Base-by-base conservation (phyloP, 306 rosid genomes). In the Cucurbita ficifolia region DNA sequence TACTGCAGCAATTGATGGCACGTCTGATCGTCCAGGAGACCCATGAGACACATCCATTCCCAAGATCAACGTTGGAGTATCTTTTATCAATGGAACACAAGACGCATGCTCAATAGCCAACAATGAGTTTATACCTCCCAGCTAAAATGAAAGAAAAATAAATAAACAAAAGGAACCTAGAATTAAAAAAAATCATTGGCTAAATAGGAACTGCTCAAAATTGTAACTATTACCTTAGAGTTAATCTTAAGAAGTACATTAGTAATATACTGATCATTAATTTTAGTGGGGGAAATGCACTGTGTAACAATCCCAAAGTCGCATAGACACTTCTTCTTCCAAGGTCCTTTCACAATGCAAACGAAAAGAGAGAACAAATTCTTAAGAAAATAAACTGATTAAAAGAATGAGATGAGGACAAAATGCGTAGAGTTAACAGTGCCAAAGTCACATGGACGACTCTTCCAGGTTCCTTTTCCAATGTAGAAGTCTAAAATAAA, bases 21-120 rank as follows among this genome's bases (percentile, higher is more conserved):
- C 40, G 72, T 88, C 94, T 79, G 94, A 82, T 58, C 63, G 85
- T 53, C 92, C 87, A 62, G 85, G 89, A 71, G 94, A 83, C 39
- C 89, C 87, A 56, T 90, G 98, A 39, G 97, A 94, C 29, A 90
- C 97, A 78, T 94, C 98, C 91, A 94, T 88, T 50, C 98, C 98
- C 85, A 94, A 78, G 81, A 93, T 93, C 87, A 93, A 70, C 3
- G 98, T 93, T 53, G 98, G 94, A 67, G 83, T 82, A 79, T 88
- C 96, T 75, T 83, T 86, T 42, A 93, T 79, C 40, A 88, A 50
- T 42, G 97, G 97, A 79, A 94, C 78, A 79, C 81, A 11, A 72
- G 90, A 81, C 62, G 86, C 87, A 61, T 86, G 82, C 83, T 94
- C 98, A n/a, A 89, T 56, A 61, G 87, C 87, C 85, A 94, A 82